These are phyloP conservation scores for Lactarius evosmus DNA, from an alignment of 768 basidiomycete genomes.

Conservation along the genomic window DNA sequence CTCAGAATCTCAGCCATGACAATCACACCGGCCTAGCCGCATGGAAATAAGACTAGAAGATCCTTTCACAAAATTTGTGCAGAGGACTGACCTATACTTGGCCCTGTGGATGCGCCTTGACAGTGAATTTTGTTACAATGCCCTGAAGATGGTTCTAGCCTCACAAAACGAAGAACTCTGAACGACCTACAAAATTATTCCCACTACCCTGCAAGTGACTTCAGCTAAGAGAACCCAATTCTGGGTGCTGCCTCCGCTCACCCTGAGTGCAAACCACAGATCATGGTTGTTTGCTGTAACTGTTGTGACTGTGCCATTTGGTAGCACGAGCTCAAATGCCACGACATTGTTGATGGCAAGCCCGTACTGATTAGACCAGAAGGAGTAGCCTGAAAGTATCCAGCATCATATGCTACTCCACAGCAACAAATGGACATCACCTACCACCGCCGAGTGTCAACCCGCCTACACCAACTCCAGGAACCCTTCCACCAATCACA, in stretches of 20 bases:
- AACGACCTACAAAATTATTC: conserved; percentile 21
- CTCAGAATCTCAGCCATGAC: no score
- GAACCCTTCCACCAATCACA: conserved; percentile 27
- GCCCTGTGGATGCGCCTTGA: conserved; percentile 19
- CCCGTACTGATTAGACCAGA: conserved; percentile 26
- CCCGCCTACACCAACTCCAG: conserved; percentile 30
- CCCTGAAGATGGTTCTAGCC: conserved; percentile 9
- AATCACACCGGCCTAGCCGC: no score
- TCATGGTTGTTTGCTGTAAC: conserved; percentile 22
- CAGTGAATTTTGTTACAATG: conserved; percentile 23
- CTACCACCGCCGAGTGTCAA: conserved; percentile 8
- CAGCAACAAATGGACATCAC: conserved; percentile 18
- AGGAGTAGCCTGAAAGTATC: conserved; percentile 17
- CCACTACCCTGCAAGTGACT: conserved; percentile 13
- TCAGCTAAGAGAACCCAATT: background rate
- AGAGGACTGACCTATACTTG: conserved; percentile 15
- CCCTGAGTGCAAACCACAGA: conserved; percentile 23
- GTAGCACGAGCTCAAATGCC: conserved; percentile 29
- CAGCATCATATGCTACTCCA: no score
- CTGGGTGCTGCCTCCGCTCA: background rate
- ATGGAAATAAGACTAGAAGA: background rate
- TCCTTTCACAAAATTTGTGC: background rate
- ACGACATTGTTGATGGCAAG: conserved; percentile 28
- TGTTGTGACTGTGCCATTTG: conserved; percentile 25
- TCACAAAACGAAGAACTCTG: background rate